Base-by-base conservation (phyloP, 257 asterid species). In the Solanum sejunctum region DNA sequence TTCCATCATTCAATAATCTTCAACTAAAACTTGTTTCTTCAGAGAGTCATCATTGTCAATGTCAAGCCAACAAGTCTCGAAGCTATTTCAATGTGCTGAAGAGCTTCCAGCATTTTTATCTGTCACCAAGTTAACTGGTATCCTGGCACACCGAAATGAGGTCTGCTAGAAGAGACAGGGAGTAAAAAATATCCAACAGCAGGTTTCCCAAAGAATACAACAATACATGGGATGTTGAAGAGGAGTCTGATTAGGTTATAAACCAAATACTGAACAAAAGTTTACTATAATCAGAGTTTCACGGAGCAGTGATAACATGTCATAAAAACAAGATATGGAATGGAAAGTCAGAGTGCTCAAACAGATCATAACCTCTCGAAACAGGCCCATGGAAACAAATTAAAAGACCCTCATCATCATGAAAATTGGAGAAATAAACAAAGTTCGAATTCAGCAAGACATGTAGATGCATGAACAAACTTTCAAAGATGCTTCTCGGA, bases 101-200 rank as follows among this genome's bases (percentile, higher is more conserved):
- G 98, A 71, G 99, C 98, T 95, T 96, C 99, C 84, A 95, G 91
- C 97, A 96, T 96, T 93, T 95, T 93, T 89, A 96, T 98, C 99
- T 96, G 84, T 83, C 87, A 80, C 23, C 88, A 54, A 71, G 56
- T 58, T 73, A 43, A n/a, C n/a, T 36, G 51, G 77, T 15, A 36
- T 8, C 23, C 51, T 39, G 51, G 77, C 7, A 69, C 15, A 23
- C 51, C 3, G 32, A 39, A 15, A 32, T 66, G 49, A 66, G 21
- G 5, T 64, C 32, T 17, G 75, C 75, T 67, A 32, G 47, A 32
- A 13, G 11, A 28, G 75, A 8, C 8, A 5, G 21, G 16, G 21
- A 32, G 75, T 26, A 12, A 64, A 64, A 64, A 26, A 32, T 32
- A 6, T 12, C 20, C 18, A 64, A 64, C 70, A 64, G 43, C 4